Evolutionary conservation across 2,329 filamentous ascomycete species (phyloP).

Genomic region (Trichoderma harzianum): DNA sequence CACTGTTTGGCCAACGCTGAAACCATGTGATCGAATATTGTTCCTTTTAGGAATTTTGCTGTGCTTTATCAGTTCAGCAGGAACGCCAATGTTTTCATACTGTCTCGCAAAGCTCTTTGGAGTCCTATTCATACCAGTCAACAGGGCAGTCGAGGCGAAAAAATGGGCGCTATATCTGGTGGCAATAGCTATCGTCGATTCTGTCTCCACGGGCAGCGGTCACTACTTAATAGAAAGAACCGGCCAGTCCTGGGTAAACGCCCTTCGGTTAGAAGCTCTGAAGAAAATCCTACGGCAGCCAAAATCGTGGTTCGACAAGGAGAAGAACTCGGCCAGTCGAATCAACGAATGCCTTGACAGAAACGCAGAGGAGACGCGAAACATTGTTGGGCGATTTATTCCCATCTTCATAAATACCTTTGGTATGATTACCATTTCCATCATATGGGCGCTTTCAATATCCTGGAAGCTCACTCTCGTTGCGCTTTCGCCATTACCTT

Average conservation of each 20-base stretch:
- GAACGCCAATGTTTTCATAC: constrained; percentile 72
- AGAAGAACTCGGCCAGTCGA: constrained; percentile 59
- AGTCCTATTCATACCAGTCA: constrained; percentile 59
- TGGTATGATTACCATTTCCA: constrained; percentile 64
- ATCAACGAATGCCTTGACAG: constrained; percentile 73
- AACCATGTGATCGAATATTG: constrained; percentile 45
- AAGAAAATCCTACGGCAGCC: constrained; percentile 71
- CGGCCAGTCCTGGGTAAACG: constrained; percentile 74
- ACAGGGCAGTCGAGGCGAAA: constrained; percentile 49
- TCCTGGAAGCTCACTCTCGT: constrained; percentile 82
- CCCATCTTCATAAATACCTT: constrained; percentile 65
- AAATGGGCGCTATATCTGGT: constrained; percentile 70
- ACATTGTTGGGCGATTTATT: constrained; percentile 73
- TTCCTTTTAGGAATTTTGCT: constrained; percentile 60
- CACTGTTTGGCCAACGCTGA: constrained; percentile 68
- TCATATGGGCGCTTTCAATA: constrained; percentile 70
- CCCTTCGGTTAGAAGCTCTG: constrained; percentile 65
- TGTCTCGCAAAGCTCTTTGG: constrained; percentile 69
- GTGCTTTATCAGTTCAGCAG: constrained; percentile 61
- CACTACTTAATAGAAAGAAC: constrained; percentile 69
- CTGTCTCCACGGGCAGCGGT: constrained; percentile 59
- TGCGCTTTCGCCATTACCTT: constrained; percentile 63
- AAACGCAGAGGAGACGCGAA: constrained; percentile 83
- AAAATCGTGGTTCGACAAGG: constrained; percentile 71
- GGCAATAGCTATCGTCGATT: constrained; percentile 64